Percentiles rank a stretch among this genome's conserved stretches.
Conservation (phyloP, 805 yeast species). For the Wickerhamomyces alni region DNA sequence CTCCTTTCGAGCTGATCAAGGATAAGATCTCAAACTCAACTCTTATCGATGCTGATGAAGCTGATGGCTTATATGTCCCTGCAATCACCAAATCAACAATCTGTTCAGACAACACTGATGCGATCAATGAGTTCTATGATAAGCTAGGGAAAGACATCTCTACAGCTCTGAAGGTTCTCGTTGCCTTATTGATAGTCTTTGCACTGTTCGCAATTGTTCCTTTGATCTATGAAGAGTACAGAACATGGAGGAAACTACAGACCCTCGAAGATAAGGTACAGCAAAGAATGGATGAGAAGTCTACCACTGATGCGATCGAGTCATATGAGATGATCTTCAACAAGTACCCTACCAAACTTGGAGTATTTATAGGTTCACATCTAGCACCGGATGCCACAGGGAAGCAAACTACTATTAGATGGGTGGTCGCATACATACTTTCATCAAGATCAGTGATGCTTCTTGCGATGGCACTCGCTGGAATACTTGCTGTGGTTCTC, state of each 20-base stretch:
- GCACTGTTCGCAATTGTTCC: constrained; percentile 39
- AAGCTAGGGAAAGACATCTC: constrained; percentile 27
- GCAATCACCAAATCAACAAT: constrained; percentile 18
- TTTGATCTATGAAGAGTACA: constrained; percentile 37
- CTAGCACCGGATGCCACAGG: not conserved
- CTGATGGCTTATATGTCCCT: constrained; percentile 1
- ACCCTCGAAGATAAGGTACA: constrained; percentile 25
- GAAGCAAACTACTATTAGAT: constrained; percentile 23
- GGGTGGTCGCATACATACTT: constrained; percentile 38
- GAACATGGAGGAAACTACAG: constrained; percentile 42
- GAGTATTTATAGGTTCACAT: constrained; percentile 8
- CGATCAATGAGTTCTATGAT: constrained; percentile 34
- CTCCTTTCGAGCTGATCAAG: constrained; percentile 53
- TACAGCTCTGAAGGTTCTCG: constrained; percentile 31
- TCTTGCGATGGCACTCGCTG: constrained; percentile 50
- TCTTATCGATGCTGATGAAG: constrained; percentile 6
- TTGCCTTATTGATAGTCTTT: constrained; percentile 31
- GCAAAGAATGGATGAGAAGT: not conserved
- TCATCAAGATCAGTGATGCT: constrained; percentile 46
- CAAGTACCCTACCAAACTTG: constrained; percentile 18
- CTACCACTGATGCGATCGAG: constrained; percentile 16
- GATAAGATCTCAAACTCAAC: constrained; percentile 32
- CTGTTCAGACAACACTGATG: constrained; percentile 30
- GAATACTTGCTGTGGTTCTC: constrained; percentile 44
- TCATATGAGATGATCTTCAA: constrained; percentile 19